Conservation (phyloP, 305 asterid genomes). For the Fraxinus paxiana region DNA sequence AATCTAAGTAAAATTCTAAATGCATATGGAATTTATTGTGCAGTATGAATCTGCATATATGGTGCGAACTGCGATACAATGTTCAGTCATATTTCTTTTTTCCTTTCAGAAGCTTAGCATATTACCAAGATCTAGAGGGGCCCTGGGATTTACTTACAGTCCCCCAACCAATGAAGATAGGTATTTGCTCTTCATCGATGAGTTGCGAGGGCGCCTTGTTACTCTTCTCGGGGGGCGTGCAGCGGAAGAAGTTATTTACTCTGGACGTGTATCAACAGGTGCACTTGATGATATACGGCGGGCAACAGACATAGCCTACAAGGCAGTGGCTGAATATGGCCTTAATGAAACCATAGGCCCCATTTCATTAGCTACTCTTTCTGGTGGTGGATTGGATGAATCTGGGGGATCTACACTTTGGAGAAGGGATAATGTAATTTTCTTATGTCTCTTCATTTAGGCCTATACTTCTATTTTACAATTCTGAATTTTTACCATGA, state of each 20-base stretch:
- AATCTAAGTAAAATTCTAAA: not conserved
- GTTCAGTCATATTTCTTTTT: not conserved
- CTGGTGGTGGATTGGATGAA: conserved; percentile 94
- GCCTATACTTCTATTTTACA: not conserved
- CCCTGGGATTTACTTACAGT: conserved; percentile 87
- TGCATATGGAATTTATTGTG: not conserved
- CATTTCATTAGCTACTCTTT: conserved; percentile 74
- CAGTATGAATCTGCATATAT: not conserved
- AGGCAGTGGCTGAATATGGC: conserved; percentile 99
- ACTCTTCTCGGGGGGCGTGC: conserved; percentile 99
- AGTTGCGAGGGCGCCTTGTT: conserved; percentile 94
- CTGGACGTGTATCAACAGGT: conserved; percentile 98
- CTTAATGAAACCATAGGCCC: conserved; percentile 86
- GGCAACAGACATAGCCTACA: conserved; percentile 99
- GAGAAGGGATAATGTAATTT: conserved; percentile 87
- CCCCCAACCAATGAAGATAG: conserved; percentile 94
- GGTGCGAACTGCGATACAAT: not conserved
- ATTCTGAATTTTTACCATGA: conserved; percentile 8
- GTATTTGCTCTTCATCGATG: conserved; percentile 90
- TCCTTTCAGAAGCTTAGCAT: conserved; percentile 84
- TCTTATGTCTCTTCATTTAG: conserved; percentile 17
- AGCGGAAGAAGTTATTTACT: conserved; percentile 87
- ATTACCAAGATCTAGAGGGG: conserved; percentile 98
- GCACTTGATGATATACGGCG: conserved; percentile 94
- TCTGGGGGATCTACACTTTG: conserved; percentile 70